These are phyloP conservation scores for Fagopyrum esculentum DNA, from an alignment of 148 eudicot genomes.

Conservation along the genomic window DNA sequence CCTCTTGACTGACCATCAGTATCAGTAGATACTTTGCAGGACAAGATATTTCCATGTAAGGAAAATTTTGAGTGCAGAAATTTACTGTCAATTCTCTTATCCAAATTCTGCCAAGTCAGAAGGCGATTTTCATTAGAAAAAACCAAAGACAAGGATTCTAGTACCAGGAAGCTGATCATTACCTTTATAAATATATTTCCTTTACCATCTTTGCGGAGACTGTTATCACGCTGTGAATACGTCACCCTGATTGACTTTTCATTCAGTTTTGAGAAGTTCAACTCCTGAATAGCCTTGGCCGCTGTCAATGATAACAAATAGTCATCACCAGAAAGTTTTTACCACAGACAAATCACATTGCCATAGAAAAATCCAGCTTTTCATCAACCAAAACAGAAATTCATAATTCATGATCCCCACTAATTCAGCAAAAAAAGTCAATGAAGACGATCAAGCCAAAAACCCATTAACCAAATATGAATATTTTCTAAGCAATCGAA, in stretches of 20 bases:
- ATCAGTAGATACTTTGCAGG: constrained; percentile 91
- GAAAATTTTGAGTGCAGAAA: constrained; percentile 74
- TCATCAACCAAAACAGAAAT: not conserved
- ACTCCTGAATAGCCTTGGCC: constrained; percentile 52
- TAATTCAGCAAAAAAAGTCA: not conserved
- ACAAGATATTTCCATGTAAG: constrained; percentile 64
- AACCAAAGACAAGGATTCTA: not conserved
- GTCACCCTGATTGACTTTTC: constrained; percentile 73
- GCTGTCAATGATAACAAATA: constrained; percentile 35
- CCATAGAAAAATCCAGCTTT: not conserved
- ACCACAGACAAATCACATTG: no score
- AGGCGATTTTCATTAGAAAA: not conserved
- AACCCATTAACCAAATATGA: no score
- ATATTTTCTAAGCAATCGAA: not conserved
- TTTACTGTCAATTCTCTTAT: constrained; percentile 83
- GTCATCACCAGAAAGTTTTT: no score
- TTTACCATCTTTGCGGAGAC: constrained; percentile 61
- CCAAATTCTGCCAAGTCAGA: constrained; percentile 52
- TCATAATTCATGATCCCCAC: not conserved
- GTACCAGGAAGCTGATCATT: not conserved
- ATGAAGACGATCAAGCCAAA: no score
- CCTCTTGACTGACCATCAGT: constrained; percentile 81
- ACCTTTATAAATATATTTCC: constrained; percentile 94
- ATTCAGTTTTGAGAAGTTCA: constrained; percentile 72
- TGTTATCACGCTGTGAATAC: constrained; percentile 83